Base-by-base conservation (phyloP, 169 alveolate genomes). In the Cryptosporidium sp. region DNA sequence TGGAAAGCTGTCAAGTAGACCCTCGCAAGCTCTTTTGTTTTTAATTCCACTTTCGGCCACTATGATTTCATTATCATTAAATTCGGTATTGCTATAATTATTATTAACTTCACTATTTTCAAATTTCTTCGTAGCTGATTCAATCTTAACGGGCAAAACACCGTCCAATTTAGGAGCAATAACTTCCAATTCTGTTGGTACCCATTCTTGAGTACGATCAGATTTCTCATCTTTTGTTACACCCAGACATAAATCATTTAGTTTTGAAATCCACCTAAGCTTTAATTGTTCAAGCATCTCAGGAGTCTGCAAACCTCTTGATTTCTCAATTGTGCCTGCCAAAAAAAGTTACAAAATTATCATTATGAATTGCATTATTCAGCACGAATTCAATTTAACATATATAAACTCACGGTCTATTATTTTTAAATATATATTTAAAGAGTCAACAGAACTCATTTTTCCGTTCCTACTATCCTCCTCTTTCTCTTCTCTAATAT, bases 241-340 rank as follows among this genome's bases (percentile, higher is more conserved):
- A 58, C 71, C 86, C 18, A 52, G 39, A 61, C 71, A 74, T 12
- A 58, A 61, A 29, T 74, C 86, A 74, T 74, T 74, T 61, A 74
- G 29, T 26, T 74, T 74, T 9, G 86, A 74, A 35, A 74, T 74
- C 86, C 86, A 74, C 29, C 71, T 74, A 21, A 26, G 71, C 43
- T 59, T 74, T 59, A 74, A 39, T 43, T 74, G 70, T 26, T 74
- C 86, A 55, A 74, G 71, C 70, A 74, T 59, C 65, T 74, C 86
- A 37, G 86, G 86, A 6, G 86, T 35, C 16, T 74, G 86, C 16
- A 74, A 61, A 33, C 86, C 86, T 39, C 43, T 74, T 35, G 86
- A 74, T 39, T 74, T 74, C 71, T 74, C 86, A 33, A 74, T 55
- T 6, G 86, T 74, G 4, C 86, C 86, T 74, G 33, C 31, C 8